phyloP scores from a whole-genome alignment of 2,329 filamentous ascomycete species.

The Juglanconis oblonga region DNA sequence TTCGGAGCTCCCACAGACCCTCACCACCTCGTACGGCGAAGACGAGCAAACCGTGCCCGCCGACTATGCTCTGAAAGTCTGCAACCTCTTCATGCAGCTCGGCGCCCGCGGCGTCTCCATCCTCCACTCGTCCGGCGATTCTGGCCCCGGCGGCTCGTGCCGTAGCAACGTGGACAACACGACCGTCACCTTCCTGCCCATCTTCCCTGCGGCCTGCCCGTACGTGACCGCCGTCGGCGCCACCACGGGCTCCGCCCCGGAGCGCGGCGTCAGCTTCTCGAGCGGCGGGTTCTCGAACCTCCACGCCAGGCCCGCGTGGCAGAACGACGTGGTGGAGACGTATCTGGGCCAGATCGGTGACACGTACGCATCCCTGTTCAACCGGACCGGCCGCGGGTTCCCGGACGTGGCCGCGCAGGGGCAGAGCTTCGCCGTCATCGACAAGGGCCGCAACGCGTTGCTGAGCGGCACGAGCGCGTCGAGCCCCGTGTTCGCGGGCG shows the following conservation, averaged over 20 bases:
- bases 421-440: constrained; percentile 43
- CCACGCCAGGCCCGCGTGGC: constrained; percentile 33
- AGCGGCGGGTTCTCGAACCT: constrained; percentile 39
- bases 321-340: constrained; percentile 27
- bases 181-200: constrained; percentile 15
- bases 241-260: constrained; percentile 38
- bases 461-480: constrained; percentile 34
- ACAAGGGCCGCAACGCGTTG: constrained; percentile 26
- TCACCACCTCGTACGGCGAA: constrained; percentile 64
- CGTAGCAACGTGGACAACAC: constrained; percentile 16
- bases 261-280: constrained; percentile 34
- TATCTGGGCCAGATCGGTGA: constrained; percentile 35
- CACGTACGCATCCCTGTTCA: constrained; percentile 35
- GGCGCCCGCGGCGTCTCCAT: constrained; percentile 61
- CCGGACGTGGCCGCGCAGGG: constrained; percentile 44
- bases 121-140: constrained; percentile 43
- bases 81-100: constrained; percentile 61
- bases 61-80: constrained; percentile 58
- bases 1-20: constrained; percentile 53
- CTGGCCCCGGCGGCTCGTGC: constrained; percentile 5
- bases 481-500: constrained; percentile 36
- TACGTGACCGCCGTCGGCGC: constrained; percentile 57
- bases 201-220: constrained; percentile 38
- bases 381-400: constrained; percentile 34
- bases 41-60: constrained; percentile 61